phyloP scores from a whole-genome alignment of 257 asterid genomes.

The Solanum sitiens region DNA sequence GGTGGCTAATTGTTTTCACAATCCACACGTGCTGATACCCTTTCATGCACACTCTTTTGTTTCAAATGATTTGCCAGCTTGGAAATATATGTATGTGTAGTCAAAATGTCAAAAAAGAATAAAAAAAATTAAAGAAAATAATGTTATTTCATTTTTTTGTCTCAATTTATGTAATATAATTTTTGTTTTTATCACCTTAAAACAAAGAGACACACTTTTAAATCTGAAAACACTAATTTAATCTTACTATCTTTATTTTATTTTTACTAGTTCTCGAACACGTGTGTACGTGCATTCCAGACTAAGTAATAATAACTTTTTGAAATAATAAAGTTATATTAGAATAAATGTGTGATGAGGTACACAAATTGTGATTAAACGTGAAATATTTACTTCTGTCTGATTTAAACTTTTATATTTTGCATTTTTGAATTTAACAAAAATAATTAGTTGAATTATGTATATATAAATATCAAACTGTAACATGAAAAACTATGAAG shows the following conservation, averaged over 20 bases:
- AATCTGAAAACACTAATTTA: neutral
- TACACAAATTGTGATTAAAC: neutral
- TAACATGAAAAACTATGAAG: neutral
- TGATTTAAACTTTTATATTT: neutral
- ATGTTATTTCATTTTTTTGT: neutral
- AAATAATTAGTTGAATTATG: neutral
- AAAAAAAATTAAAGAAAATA: neutral
- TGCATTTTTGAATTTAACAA: neutral
- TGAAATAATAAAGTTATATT: too few species aligned
- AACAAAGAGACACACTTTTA: neutral
- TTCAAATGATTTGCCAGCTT: conserved; percentile 2
- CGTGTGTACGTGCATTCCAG: neutral
- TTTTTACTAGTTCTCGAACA: too few species aligned
- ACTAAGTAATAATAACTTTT: too few species aligned
- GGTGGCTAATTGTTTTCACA: neutral
- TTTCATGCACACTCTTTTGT: conserved; percentile 2
- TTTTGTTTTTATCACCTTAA: neutral
- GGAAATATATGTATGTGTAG: neutral
- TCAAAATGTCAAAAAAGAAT: neutral
- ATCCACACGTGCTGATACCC: conserved; percentile 6
- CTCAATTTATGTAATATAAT: neutral
- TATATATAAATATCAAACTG: neutral
- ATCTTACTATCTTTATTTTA: too few species aligned
- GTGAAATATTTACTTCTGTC: neutral
- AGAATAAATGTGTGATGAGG: neutral